Conservation (phyloP, 805 yeast genomes). For the Cyberlindnera xylosilytica region DNA sequence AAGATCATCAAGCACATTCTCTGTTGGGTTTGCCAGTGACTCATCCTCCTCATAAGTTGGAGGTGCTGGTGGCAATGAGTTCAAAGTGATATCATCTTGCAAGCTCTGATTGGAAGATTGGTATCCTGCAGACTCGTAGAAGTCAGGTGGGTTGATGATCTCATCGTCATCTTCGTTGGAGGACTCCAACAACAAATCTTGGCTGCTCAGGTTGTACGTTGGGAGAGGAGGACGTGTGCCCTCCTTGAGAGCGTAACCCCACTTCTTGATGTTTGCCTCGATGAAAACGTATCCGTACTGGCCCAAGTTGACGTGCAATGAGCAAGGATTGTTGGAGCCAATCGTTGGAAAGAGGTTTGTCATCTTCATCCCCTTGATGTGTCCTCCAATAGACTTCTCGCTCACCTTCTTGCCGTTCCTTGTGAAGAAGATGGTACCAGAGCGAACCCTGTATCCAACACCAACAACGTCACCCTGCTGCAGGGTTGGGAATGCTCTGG, state of each 20-base stretch:
- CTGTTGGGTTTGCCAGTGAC: background rate
- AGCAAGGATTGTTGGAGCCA: conserved; percentile 37
- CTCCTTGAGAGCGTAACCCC: conserved; percentile 81
- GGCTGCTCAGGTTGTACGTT: conserved; percentile 74
- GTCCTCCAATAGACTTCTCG: conserved; percentile 21
- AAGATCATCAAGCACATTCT: conserved; percentile 1
- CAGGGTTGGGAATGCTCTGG: conserved; percentile 39
- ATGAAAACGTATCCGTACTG: conserved; percentile 77
- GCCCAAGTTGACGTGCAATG: conserved; percentile 60
- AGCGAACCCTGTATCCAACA: conserved; percentile 76
- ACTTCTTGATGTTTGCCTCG: conserved; percentile 80
- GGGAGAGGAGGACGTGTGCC: conserved; percentile 95
- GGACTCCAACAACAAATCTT: conserved; percentile 73
- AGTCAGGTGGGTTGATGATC: conserved; percentile 26
- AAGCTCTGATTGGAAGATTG: conserved; percentile 29
- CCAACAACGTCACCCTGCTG: conserved; percentile 92
- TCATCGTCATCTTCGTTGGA: conserved; percentile 33
- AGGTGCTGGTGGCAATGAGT: conserved; percentile 34
- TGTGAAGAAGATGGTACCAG: conserved; percentile 88
- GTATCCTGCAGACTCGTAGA: conserved; percentile 27
- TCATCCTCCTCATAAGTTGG: conserved; percentile 31
- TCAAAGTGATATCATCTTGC: conserved; percentile 32
- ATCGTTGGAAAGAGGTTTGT: conserved; percentile 48
- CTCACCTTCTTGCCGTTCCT: conserved; percentile 83
- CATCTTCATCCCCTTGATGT: conserved; percentile 53